Evolutionary conservation across 2,329 filamentous ascomycete species (phyloP).

Genomic region (Diaporthe citriasiana): DNA sequence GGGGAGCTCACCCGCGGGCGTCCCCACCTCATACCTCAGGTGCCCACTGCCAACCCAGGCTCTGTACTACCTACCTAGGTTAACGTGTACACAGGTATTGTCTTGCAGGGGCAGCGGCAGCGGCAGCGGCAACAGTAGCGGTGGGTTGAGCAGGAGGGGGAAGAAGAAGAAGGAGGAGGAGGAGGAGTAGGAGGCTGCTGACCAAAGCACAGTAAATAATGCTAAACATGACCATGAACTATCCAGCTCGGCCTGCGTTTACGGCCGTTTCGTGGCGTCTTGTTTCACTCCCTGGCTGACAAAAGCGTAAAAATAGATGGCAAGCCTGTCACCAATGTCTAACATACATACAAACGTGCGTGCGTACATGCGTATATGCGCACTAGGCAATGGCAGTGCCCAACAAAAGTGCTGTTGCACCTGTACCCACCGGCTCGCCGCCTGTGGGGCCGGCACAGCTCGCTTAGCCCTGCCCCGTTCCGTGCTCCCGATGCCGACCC

Average conservation of each 20-base stretch:
- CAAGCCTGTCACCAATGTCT: not conserved
- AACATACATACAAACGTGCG: not conserved
- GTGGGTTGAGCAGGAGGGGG: not conserved
- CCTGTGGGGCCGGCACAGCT: slow-evolving; percentile 11
- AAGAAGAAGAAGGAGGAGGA: not conserved
- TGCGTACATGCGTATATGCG: not conserved
- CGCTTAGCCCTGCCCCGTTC: not conserved
- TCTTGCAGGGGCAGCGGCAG: not conserved
- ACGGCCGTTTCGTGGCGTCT: slow-evolving; percentile 14
- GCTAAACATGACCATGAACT: not conserved
- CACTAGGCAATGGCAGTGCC: not conserved
- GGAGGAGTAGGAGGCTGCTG: not conserved
- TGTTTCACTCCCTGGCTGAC: slow-evolving; percentile 14
- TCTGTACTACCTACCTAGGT: not conserved
- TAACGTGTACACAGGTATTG: not conserved
- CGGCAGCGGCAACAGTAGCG: not conserved
- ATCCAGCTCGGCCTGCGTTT: not conserved
- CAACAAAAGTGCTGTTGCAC: not conserved
- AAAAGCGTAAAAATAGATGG: slow-evolving; percentile 17
- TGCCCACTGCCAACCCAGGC: not conserved
- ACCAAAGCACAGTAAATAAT: not conserved
- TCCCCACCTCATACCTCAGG: not conserved
- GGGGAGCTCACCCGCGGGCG: slow-evolving; percentile 13
- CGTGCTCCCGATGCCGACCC: slow-evolving; percentile 1
- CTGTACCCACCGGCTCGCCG: not conserved